A percentile compares a stretch with the other conserved stretches of the same genome.
These are phyloP conservation scores for Oryza meyeriana DNA, from an alignment of 176 grass and related monocot species.

Conservation along the genomic window DNA sequence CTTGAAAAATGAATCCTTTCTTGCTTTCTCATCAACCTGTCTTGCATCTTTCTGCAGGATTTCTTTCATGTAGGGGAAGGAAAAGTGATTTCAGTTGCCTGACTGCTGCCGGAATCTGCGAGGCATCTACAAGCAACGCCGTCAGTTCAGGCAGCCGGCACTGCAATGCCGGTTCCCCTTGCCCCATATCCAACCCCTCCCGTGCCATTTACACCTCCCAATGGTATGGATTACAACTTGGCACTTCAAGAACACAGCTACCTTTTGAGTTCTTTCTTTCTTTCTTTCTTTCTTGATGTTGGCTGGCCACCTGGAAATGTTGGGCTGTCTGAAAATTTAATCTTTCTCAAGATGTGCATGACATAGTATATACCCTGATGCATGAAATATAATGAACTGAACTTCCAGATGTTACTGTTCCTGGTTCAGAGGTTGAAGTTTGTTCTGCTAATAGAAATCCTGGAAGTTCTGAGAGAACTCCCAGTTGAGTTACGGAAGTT, in stretches of 20 bases:
- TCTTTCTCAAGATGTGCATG: not conserved
- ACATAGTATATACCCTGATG: not conserved
- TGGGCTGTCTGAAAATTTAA: not conserved
- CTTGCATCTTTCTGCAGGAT: conserved; percentile 20
- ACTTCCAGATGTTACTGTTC: conserved; percentile 1
- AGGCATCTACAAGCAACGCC: not conserved
- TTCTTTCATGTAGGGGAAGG: conserved; percentile 49
- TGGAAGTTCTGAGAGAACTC: not conserved
- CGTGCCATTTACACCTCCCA: conserved; percentile 67
- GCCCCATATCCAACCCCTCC: conserved; percentile 75
- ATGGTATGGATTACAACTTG: conserved; percentile 55
- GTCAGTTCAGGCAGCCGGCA: conserved; percentile 43
- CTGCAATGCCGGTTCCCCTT: conserved; percentile 96
- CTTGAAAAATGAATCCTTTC: not conserved
- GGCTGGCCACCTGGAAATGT: not conserved
- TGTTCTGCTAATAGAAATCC: not conserved
- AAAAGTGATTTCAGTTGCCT: not conserved
- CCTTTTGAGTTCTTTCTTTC: not conserved
- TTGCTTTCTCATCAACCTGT: conserved; percentile 11
- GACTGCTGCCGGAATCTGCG: not conserved
- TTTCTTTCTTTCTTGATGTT: not conserved
- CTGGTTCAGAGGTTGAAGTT: conserved; percentile 20
- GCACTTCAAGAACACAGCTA: not conserved
- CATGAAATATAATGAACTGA: not conserved
- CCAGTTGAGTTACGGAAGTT: not conserved